Percentiles rank a stretch among this genome's conserved stretches.
phyloP scores from a whole-genome alignment of 768 basidiomycete genomes.

The Kwoniella europaea region DNA sequence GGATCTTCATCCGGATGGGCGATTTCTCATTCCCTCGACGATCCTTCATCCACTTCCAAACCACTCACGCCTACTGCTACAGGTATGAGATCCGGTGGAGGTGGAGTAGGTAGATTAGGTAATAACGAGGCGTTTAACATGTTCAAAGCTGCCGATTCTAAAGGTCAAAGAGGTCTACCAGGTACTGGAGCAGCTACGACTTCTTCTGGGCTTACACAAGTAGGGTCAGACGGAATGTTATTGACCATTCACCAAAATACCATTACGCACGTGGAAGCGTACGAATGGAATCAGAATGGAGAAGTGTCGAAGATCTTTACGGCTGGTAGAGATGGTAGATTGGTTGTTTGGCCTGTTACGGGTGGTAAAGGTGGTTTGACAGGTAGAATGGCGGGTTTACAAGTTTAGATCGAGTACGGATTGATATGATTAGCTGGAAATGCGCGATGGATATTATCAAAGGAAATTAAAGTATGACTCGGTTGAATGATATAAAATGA shows the following conservation, averaged over 20 bases:
- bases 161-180: slow-evolving; percentile 62
- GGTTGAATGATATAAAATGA: neutral
- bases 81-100: slow-evolving; percentile 52
- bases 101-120: slow-evolving; percentile 67
- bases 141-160: slow-evolving; percentile 87
- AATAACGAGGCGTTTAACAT: slow-evolving; percentile 93
- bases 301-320: slow-evolving; percentile 80
- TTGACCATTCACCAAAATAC: slow-evolving; percentile 97
- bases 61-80: slow-evolving; percentile 62
- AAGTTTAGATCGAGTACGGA: slow-evolving; percentile 6
- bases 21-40: slow-evolving; percentile 79
- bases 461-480: neutral
- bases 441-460: neutral
- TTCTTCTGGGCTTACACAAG: slow-evolving; percentile 53
- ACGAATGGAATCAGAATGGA: slow-evolving; percentile 66
- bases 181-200: slow-evolving; percentile 42
- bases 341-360: slow-evolving; percentile 87
- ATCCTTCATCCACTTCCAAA: slow-evolving; percentile 65
- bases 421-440: too few relatives aligned
- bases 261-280: slow-evolving; percentile 86
- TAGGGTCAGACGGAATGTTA: slow-evolving; percentile 71
- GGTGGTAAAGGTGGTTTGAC: slow-evolving; percentile 63
- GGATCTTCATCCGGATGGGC: slow-evolving; percentile 79
- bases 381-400: slow-evolving; percentile 47
- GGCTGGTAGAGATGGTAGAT: slow-evolving; percentile 87